phyloP scores from a whole-genome alignment of 257 asterid genomes.

The Gentiana macrophylla region DNA sequence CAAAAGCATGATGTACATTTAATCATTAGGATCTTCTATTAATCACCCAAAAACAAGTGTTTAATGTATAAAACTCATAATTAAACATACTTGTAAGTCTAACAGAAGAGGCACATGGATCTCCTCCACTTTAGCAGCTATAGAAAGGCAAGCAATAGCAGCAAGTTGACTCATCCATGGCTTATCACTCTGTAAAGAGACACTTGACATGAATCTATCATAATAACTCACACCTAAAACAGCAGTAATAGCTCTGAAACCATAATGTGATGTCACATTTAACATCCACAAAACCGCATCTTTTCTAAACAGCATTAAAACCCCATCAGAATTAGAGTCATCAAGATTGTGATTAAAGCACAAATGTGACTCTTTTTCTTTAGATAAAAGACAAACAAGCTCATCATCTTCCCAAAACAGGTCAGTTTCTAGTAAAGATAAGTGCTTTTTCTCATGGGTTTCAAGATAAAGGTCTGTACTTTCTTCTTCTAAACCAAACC shows the following conservation, averaged over 20 bases:
- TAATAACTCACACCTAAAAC: constrained; percentile 59
- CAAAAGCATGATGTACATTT: too few species aligned
- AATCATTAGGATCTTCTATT: too few species aligned
- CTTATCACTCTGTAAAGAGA: constrained; percentile 67
- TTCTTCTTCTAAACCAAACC: constrained; percentile 20
- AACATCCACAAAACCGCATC: constrained; percentile 71
- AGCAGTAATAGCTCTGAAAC: constrained; percentile 51
- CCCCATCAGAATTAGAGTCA: constrained; percentile 30
- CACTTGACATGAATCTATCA: constrained; percentile 54
- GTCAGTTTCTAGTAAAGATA: constrained; percentile 47
- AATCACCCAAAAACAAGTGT: too few species aligned
- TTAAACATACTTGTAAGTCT: constrained; percentile 67
- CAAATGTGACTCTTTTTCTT: constrained; percentile 38
- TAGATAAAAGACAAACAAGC: constrained; percentile 40
- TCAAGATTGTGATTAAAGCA: constrained; percentile 3
- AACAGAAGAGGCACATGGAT: constrained; percentile 75
- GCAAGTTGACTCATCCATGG: constrained; percentile 94
- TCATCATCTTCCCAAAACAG: constrained; percentile 80
- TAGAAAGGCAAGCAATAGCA: constrained; percentile 84
- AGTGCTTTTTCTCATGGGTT: constrained; percentile 17
- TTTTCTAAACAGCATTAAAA: constrained; percentile 32
- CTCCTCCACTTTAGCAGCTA: constrained; percentile 98
- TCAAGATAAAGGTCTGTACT: constrained; percentile 4
- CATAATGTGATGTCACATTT: constrained; percentile 46
- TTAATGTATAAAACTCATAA: too few species aligned